These are phyloP conservation scores for Boletus tomentosulus DNA, from an alignment of 768 basidiomycete species.

Conservation along the genomic window DNA sequence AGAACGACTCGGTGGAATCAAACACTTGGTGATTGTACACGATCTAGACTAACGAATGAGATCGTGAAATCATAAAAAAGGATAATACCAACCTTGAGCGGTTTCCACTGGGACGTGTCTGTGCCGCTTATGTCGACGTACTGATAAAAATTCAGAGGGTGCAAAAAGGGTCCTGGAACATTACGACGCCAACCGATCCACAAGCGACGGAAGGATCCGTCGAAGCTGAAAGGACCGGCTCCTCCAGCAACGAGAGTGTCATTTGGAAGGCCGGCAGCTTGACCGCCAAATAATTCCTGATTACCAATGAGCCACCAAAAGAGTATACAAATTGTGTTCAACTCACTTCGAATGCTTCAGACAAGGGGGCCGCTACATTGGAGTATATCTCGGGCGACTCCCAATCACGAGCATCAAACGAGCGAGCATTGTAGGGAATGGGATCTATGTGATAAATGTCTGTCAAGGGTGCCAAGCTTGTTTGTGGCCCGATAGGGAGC, in stretches of 20 bases:
- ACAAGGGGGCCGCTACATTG: constrained; percentile 33
- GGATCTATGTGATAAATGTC: constrained; percentile 50
- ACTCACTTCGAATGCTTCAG: constrained; percentile 41
- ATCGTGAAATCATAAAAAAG: background rate
- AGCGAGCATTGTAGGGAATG: constrained; percentile 54
- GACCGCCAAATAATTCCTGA: constrained; percentile 49
- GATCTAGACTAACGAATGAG: constrained; percentile 30
- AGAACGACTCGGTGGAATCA: constrained; percentile 42
- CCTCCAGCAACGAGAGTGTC: constrained; percentile 48
- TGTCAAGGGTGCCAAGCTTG: constrained; percentile 39
- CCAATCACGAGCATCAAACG: constrained; percentile 29
- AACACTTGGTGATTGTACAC: constrained; percentile 62
- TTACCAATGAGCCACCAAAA: background rate
- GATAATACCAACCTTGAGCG: constrained; percentile 40
- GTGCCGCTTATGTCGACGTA: constrained; percentile 56
- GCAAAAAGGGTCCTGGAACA: constrained; percentile 48
- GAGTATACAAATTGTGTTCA: background rate
- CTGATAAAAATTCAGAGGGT: constrained; percentile 51
- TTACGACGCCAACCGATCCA: constrained; percentile 52
- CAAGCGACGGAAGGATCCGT: constrained; percentile 53
- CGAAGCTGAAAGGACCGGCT: constrained; percentile 52
- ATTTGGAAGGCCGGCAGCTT: constrained; percentile 39
- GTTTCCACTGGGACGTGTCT: constrained; percentile 47
- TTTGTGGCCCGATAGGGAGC: constrained; percentile 41
- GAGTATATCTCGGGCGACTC: constrained; percentile 26